Evolutionary conservation across 2,329 filamentous ascomycete genomes (phyloP).

Genomic region (Nemania sp.): DNA sequence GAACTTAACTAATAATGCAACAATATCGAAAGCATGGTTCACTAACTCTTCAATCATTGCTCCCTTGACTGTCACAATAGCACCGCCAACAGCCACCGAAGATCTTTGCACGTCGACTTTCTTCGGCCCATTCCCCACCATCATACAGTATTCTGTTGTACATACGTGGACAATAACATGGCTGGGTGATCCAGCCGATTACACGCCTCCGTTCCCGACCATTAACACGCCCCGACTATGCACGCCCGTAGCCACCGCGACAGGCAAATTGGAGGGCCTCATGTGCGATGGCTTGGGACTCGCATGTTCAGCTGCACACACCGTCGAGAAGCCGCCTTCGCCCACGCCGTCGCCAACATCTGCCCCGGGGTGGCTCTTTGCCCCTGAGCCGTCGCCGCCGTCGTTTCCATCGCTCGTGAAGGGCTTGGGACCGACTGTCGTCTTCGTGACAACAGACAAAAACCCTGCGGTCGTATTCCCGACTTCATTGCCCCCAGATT

Average conservation of each 20-base stretch:
- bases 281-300: constrained; percentile 39
- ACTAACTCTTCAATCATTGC: constrained; percentile 12
- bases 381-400: too few species aligned
- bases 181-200: constrained; percentile 48
- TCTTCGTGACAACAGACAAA: constrained; percentile 57
- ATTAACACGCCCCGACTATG: constrained; percentile 48
- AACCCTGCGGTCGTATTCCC: constrained; percentile 55
- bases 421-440: constrained; percentile 40
- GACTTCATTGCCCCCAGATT: constrained; percentile 44
- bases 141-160: constrained; percentile 49
- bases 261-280: constrained; percentile 33
- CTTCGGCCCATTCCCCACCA: constrained; percentile 39
- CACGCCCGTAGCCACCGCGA: constrained; percentile 29
- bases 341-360: constrained; percentile 18
- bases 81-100: constrained; percentile 16
- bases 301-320: constrained; percentile 40
- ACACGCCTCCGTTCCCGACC: constrained; percentile 50
- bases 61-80: constrained; percentile 10
- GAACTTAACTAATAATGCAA: constrained; percentile 5
- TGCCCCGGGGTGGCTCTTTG: constrained; percentile 20
- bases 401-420: constrained; percentile 4
- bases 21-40: constrained; percentile 9
- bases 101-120: constrained; percentile 27
- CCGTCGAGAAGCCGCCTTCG: constrained; percentile 5
- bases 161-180: constrained; percentile 56